phyloP scores from a whole-genome alignment of 805 yeast species.

The Maudiozyma pseudohumilis region DNA sequence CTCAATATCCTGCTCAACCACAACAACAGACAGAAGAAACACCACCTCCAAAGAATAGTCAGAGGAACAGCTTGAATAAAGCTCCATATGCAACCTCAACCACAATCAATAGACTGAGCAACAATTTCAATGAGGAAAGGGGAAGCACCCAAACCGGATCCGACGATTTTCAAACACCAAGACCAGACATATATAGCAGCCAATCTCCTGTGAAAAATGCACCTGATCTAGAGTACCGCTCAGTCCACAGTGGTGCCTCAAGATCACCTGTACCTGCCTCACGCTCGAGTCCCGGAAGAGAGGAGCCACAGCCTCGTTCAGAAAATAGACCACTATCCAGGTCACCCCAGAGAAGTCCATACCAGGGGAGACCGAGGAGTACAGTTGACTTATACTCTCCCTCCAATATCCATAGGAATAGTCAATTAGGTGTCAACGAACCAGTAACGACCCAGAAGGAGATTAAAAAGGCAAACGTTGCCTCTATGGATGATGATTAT shows the following conservation, averaged over 20 bases:
- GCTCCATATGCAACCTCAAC: constrained; percentile 19
- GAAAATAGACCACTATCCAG: constrained; percentile 1
- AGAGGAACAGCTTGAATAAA: constrained; percentile 8
- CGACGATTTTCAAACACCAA: neutral
- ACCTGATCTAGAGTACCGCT: neutral
- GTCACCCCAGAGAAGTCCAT: constrained; percentile 2
- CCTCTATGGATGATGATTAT: neutral
- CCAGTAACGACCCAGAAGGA: neutral
- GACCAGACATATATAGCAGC: neutral
- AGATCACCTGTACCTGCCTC: too few relatives aligned
- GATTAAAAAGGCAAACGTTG: neutral
- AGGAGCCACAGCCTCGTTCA: neutral
- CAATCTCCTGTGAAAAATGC: neutral
- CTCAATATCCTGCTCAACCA: too few relatives aligned
- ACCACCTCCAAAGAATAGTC: constrained; percentile 1
- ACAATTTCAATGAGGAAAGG: constrained; percentile 5
- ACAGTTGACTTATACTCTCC: neutral
- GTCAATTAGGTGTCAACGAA: neutral
- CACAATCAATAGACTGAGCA: constrained; percentile 15
- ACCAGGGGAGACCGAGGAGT: neutral
- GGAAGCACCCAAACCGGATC: neutral
- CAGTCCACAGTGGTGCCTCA: neutral
- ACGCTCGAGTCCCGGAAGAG: neutral
- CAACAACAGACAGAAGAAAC: neutral
- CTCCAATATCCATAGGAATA: neutral